These are phyloP conservation scores for Arabis alpina DNA, from an alignment of 345 rosid species.

Conservation along the genomic window DNA sequence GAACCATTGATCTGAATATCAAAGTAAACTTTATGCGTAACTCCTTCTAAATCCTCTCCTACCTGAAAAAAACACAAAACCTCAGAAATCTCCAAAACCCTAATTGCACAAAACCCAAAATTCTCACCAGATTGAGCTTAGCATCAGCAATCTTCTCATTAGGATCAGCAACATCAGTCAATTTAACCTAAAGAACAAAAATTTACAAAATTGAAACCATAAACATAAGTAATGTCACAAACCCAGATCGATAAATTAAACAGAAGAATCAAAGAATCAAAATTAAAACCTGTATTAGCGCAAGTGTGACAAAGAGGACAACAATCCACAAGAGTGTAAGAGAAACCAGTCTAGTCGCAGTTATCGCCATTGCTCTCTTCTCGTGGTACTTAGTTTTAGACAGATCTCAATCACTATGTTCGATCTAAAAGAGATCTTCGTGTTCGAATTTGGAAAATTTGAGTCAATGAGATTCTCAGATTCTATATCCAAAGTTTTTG, in stretches of 20 bases:
- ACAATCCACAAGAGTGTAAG: constrained; percentile 59
- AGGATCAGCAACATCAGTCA: constrained; percentile 58
- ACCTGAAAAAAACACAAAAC: constrained; percentile 41
- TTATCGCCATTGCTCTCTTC: constrained; percentile 54
- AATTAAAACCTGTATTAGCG: constrained; percentile 66
- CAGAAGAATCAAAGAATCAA: neutral
- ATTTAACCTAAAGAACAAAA: constrained; percentile 51
- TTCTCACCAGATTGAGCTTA: constrained; percentile 47
- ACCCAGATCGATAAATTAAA: constrained; percentile 10
- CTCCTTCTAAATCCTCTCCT: constrained; percentile 57
- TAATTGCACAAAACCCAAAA: constrained; percentile 8
- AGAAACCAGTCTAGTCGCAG: constrained; percentile 53
- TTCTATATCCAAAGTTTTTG: neutral
- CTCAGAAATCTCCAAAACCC: neutral
- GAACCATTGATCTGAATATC: constrained; percentile 89
- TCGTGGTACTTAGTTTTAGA: constrained; percentile 1
- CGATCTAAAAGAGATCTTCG: neutral
- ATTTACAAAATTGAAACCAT: neutral
- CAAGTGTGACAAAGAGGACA: constrained; percentile 64
- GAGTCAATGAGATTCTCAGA: constrained; percentile 3
- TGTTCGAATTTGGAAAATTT: constrained; percentile 15
- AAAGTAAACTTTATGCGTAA: constrained; percentile 88
- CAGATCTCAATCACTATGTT: constrained; percentile 15
- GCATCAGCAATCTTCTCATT: constrained; percentile 37
- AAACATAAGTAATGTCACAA: neutral